Conservation (phyloP, 2,329 filamentous ascomycete genomes). For the Phyllosticta citriasiana region DNA sequence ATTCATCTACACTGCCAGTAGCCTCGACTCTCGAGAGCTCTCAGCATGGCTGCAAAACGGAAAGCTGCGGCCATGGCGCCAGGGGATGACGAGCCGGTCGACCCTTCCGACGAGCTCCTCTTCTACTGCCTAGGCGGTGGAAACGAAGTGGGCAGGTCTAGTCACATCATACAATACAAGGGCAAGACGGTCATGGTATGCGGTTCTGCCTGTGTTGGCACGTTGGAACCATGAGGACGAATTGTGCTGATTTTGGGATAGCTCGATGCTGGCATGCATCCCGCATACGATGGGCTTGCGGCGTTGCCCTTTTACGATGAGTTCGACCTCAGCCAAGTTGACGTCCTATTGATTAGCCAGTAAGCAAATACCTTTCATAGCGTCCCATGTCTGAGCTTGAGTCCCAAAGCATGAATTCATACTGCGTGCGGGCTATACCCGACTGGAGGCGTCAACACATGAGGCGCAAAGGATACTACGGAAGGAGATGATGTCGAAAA, state of each 20-base stretch:
- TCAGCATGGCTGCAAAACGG: slow-evolving; percentile 78
- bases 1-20: neutral
- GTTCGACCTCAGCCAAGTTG: slow-evolving; percentile 93
- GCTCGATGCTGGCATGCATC: slow-evolving; percentile 96
- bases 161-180: slow-evolving; percentile 98
- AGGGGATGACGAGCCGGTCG: slow-evolving; percentile 71
- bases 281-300: slow-evolving; percentile 87
- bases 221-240: neutral
- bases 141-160: slow-evolving; percentile 94
- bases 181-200: slow-evolving; percentile 97
- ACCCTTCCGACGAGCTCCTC: slow-evolving; percentile 86
- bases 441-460: neutral
- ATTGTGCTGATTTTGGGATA: slow-evolving; percentile 31
- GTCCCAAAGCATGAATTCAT: neutral
- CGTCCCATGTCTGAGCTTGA: slow-evolving; percentile 9
- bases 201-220: slow-evolving; percentile 8
- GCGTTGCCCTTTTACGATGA: slow-evolving; percentile 96
- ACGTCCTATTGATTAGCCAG: slow-evolving; percentile 97
- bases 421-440: neutral
- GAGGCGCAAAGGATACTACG: neutral
- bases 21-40: neutral
- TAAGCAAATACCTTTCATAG: slow-evolving; percentile 49
- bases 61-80: slow-evolving; percentile 73
- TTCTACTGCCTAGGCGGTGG: slow-evolving; percentile 91
- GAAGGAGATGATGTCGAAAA: slow-evolving; percentile 5